Conservation (phyloP, 208 protist species). For the Leishmania tropica region DNA sequence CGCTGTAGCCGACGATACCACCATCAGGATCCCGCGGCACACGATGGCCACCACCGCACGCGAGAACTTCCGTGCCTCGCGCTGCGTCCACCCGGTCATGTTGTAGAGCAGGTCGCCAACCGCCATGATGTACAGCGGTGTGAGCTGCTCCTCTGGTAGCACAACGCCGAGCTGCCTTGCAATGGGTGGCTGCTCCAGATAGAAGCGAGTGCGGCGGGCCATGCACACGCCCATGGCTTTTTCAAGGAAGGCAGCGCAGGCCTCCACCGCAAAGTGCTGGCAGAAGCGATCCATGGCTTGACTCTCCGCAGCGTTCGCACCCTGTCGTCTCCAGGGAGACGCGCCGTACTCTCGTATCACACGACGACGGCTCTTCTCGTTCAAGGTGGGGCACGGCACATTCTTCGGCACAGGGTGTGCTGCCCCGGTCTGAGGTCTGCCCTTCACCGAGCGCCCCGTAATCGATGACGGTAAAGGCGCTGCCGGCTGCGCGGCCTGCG, state of each 20-base stretch:
- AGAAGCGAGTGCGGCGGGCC: slow-evolving; percentile 34
- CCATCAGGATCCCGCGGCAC: slow-evolving; percentile 26
- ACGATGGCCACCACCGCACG: slow-evolving; percentile 36
- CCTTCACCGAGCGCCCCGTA: neutral
- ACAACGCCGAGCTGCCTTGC: slow-evolving; percentile 32
- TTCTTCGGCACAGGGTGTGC: slow-evolving; percentile 8
- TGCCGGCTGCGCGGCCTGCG: slow-evolving; percentile 3
- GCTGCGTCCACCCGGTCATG: slow-evolving; percentile 55
- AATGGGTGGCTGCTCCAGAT: slow-evolving; percentile 43
- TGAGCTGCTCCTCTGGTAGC: slow-evolving; percentile 43
- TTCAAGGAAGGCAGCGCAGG: slow-evolving; percentile 57
- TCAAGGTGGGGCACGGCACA: neutral
- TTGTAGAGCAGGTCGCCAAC: slow-evolving; percentile 52
- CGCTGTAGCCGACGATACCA: slow-evolving; percentile 5
- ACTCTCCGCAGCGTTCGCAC: slow-evolving; percentile 4
- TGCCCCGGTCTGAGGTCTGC: neutral
- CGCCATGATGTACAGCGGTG: slow-evolving; percentile 38
- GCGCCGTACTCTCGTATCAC: slow-evolving; percentile 2
- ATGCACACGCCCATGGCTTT: slow-evolving; percentile 42
- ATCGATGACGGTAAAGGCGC: slow-evolving; percentile 6
- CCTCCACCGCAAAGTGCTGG: slow-evolving; percentile 40
- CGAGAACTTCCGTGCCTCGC: slow-evolving; percentile 33
- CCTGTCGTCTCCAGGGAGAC: neutral
- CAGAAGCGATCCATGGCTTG: slow-evolving; percentile 35
- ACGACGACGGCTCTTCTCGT: slow-evolving; percentile 1